These are phyloP conservation scores for Cladosporium sp. DNA, from an alignment of 2,329 filamentous ascomycete genomes.

Conservation along the genomic window DNA sequence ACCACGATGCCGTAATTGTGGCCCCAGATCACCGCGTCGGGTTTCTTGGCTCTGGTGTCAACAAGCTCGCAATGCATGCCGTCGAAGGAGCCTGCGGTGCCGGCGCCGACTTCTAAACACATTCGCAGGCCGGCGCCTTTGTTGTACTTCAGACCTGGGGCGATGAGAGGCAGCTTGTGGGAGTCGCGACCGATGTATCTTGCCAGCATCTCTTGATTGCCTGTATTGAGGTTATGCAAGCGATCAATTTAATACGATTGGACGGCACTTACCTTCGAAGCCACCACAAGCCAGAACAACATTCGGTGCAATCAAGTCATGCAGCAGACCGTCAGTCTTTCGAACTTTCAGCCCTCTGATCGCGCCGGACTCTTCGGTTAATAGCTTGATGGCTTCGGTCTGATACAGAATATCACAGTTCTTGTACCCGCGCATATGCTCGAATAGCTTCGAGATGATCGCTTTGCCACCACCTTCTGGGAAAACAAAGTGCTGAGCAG, in stretches of 20 bases:
- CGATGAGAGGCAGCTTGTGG: constrained; percentile 38
- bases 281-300: constrained; percentile 40
- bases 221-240: not conserved
- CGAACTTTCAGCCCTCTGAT: constrained; percentile 37
- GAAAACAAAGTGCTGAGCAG: constrained; percentile 39
- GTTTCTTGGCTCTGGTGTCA: constrained; percentile 39
- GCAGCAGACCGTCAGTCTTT: constrained; percentile 34
- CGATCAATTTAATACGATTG: not conserved
- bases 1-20: constrained; percentile 44
- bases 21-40: constrained; percentile 39
- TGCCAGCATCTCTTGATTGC: constrained; percentile 40
- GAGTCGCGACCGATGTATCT: constrained; percentile 37
- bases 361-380: constrained; percentile 33
- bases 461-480: constrained; percentile 38
- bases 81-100: constrained; percentile 38
- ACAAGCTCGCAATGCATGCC: constrained; percentile 43
- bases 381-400: constrained; percentile 35
- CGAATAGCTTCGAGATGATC: constrained; percentile 36
- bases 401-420: constrained; percentile 36
- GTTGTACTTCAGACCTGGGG: constrained; percentile 40
- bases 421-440: constrained; percentile 32
- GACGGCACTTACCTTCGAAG: constrained; percentile 27
- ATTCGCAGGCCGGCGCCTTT: constrained; percentile 38
- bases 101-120: constrained; percentile 40
- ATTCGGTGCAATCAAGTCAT: constrained; percentile 32